phyloP scores from a whole-genome alignment of 139 green algal species.

The Auxenochlorella protothecoides region DNA sequence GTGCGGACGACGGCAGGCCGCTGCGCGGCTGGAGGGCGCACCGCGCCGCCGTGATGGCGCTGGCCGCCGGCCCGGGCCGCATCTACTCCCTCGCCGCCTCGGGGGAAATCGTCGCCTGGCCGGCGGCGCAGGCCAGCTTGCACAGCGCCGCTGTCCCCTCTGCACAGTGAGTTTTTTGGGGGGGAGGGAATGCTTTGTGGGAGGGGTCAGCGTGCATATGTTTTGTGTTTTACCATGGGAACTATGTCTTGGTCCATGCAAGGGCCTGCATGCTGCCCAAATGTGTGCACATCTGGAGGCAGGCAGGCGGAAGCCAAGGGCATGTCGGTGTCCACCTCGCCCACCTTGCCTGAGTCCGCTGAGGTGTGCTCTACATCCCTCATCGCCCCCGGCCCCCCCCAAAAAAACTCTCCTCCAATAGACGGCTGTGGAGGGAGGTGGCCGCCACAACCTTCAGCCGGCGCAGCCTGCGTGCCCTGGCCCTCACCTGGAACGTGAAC shows the following conservation, averaged over 20 bases:
- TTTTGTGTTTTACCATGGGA: no score
- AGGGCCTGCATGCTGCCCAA: no score
- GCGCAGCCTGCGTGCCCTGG: slow-evolving; percentile 43
- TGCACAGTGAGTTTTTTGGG: slow-evolving; percentile 4
- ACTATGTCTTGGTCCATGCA: no score
- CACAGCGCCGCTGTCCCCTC: not conserved
- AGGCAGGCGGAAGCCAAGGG: no score
- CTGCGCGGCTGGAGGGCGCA: slow-evolving; percentile 46
- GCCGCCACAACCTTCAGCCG: slow-evolving; percentile 10
- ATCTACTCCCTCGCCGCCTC: slow-evolving; percentile 49
- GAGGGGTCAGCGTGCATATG: no score
- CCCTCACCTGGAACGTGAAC: slow-evolving; percentile 80
- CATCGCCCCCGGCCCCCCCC: not conserved
- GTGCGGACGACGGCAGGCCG: not conserved
- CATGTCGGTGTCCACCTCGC: not conserved
- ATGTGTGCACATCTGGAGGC: no score
- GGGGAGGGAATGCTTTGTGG: not conserved
- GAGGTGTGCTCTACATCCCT: not conserved
- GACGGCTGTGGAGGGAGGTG: slow-evolving; percentile 18
- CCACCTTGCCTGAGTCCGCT: not conserved
- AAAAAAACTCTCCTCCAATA: slow-evolving; percentile 9
- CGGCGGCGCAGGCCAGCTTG: slow-evolving; percentile 4
- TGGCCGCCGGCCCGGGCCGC: slow-evolving; percentile 32
- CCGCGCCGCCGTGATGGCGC: slow-evolving; percentile 15
- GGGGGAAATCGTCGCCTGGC: slow-evolving; percentile 55